Evolutionary conservation across 2,329 filamentous ascomycete species (phyloP).

Genomic region (Rutstroemia sp.): DNA sequence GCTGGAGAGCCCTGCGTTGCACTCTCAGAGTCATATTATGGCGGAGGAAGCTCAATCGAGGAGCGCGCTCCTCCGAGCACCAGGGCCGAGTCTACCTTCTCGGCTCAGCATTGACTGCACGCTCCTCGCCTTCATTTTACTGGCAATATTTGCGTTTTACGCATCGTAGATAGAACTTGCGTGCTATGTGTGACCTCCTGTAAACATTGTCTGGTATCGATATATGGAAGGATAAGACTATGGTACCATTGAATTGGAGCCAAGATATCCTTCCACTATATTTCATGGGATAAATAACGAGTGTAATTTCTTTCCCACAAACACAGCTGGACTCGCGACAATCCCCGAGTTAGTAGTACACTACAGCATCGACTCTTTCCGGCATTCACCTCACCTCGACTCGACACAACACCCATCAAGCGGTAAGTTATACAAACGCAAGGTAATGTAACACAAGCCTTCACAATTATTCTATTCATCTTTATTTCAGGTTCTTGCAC

Average conservation of each 20-base stretch:
- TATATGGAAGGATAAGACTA: constrained; percentile 6
- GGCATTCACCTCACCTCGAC: background rate
- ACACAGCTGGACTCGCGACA: background rate
- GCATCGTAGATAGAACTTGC: constrained; percentile 11
- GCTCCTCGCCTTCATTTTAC: background rate
- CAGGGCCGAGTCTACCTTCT: background rate
- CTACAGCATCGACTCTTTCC: constrained; percentile 2
- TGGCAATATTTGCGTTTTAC: constrained; percentile 5
- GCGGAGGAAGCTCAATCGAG: background rate
- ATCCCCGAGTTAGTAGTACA: background rate
- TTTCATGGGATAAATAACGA: constrained; percentile 5
- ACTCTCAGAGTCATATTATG: background rate
- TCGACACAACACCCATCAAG: background rate
- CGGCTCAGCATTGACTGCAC: background rate
- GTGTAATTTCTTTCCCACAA: background rate
- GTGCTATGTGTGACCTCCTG: constrained; percentile 7
- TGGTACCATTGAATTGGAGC: constrained; percentile 3
- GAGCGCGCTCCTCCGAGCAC: background rate
- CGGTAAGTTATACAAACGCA: constrained; percentile 8
- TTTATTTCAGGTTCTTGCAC: background rate
- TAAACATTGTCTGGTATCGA: constrained; percentile 9
- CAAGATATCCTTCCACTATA: constrained; percentile 1
- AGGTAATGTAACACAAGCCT: constrained; percentile 11
- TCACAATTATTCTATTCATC: background rate
- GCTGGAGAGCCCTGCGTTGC: too few species aligned